Base-by-base conservation (phyloP, 2,329 filamentous ascomycete genomes). In the Amauroascus verrucosus region DNA sequence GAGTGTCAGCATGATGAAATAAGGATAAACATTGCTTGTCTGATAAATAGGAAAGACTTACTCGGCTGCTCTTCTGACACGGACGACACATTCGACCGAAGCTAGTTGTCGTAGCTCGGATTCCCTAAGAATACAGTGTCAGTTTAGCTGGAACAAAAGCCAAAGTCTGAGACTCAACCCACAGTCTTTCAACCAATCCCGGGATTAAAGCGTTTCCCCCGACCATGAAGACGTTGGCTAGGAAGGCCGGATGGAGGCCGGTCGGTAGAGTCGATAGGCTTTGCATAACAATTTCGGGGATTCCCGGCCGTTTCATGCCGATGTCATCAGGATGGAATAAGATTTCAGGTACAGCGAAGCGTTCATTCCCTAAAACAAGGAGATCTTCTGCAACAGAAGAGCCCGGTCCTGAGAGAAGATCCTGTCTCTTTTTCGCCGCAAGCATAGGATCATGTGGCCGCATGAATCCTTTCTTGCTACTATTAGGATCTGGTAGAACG, bases 271-370 rank as follows among this genome's bases (percentile, higher is more conserved):
- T 76, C 7, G 80, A 77, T 13, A 98, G 70, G 11, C 84, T 86
- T 66, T 96, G 83, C 70, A 93, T 76, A 9, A 96, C 79, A n/a
- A 88, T 78, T 46, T 90, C 86, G 0, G 88, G 80, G 18, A 98
- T 75, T 0, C 93, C 93, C 0, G 85, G 82, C 62, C 95, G 87
- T 45, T 82, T 80, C 68, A 96, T 81, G 0, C 89, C 90, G 41
- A 95, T 83, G 69, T 97, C 91, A 2, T 79, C 77, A 0, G 93
- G 93, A 53, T 79, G 85, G 71, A 98, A 97, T 2, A 98, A 72
- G 5, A 97, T 76, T 66, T 98, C 93, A 0, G 93, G 91, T 0
- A 95, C 85, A 1, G 82, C 76, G 65, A 98, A 98, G 44, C 91
- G 81, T 71, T 98, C 93, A 67, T 96, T 97, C 3, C 88, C 84